These are phyloP conservation scores for Penicillium sumatraense DNA, from an alignment of 2,329 filamentous ascomycete species.

Conservation along the genomic window DNA sequence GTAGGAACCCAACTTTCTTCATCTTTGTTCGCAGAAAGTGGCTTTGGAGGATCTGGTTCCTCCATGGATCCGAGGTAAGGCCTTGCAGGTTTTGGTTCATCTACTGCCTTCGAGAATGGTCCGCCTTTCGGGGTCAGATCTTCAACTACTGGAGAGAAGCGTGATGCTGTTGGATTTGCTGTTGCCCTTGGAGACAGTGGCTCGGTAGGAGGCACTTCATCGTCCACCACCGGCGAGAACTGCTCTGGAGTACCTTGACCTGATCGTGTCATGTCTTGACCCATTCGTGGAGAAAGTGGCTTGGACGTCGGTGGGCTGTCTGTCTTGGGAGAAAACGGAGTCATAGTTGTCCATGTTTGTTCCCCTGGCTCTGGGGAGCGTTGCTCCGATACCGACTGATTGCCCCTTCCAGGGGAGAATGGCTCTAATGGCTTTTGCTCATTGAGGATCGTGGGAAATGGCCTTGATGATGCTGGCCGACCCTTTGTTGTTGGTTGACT, in stretches of 20 bases:
- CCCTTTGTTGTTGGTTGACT: background rate
- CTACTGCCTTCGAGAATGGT: background rate
- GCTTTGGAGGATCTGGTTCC: slow-evolving; percentile 22
- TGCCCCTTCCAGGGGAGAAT: background rate
- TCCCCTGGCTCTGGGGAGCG: background rate
- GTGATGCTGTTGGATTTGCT: background rate
- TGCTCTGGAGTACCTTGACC: background rate
- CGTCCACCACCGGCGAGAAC: background rate
- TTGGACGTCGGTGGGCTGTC: background rate
- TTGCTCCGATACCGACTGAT: background rate
- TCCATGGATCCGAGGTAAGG: background rate
- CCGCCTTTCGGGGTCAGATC: background rate
- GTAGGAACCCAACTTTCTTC: slow-evolving; percentile 41
- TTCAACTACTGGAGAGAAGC: slow-evolving; percentile 1
- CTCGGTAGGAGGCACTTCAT: background rate
- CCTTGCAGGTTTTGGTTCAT: background rate
- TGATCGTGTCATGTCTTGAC: too few relatives aligned
- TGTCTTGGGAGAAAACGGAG: background rate
- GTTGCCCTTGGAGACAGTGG: background rate
- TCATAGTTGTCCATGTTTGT: background rate
- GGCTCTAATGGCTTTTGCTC: background rate
- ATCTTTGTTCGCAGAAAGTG: slow-evolving; percentile 35
- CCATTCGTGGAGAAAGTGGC: background rate
- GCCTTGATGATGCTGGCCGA: background rate
- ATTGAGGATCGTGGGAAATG: background rate